Evolutionary conservation across 345 rosid species (phyloP).

Genomic region (Citrus maxima): DNA sequence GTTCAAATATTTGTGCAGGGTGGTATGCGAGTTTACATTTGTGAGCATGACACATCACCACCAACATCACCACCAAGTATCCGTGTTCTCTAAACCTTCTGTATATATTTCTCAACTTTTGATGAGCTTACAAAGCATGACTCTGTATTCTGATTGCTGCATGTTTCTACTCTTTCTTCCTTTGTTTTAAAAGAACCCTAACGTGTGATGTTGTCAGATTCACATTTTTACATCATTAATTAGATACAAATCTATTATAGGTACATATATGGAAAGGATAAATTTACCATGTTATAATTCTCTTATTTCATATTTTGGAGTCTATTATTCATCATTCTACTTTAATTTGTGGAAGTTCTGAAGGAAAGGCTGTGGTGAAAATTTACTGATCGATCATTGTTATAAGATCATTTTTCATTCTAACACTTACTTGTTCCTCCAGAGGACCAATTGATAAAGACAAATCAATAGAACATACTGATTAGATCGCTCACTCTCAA

Average conservation of each 20-base stretch:
- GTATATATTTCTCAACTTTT: background rate
- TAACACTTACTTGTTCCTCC: constrained; percentile 26
- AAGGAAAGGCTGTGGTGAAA: background rate
- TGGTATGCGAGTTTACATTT: constrained; percentile 67
- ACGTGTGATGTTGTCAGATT: background rate
- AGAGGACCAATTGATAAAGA: constrained; percentile 77
- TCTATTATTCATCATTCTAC: background rate
- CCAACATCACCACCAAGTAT: constrained; percentile 79
- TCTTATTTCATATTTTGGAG: background rate
- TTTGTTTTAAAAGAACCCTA: background rate
- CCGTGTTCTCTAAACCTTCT: constrained; percentile 8
- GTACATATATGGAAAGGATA: background rate
- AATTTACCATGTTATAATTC: background rate
- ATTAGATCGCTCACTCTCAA: constrained; percentile 79
- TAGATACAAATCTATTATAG: background rate
- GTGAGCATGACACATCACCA: constrained; percentile 79
- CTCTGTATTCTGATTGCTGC: background rate
- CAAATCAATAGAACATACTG: constrained; percentile 85
- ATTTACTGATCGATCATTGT: background rate
- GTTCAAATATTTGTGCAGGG: constrained; percentile 51
- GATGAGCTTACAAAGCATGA: background rate
- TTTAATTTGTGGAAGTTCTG: background rate
- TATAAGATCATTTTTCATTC: constrained; percentile 3
- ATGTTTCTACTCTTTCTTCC: background rate
- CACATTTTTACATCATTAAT: background rate